Conservation (phyloP, 1,284 basidiomycete species). For the Mycena citricolor region DNA sequence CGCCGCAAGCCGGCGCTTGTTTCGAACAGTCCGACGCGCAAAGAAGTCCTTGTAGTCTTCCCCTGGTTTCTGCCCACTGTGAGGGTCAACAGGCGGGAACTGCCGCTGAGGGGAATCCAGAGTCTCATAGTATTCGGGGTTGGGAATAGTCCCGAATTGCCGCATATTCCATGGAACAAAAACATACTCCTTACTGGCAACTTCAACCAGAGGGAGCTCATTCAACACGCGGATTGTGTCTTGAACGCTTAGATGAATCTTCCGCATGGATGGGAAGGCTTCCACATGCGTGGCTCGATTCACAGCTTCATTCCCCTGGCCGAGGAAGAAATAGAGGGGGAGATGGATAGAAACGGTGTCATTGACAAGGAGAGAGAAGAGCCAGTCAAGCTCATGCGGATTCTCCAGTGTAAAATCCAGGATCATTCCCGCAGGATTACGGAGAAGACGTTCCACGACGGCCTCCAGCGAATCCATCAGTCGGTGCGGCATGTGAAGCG, state of each 20-base stretch:
- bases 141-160: not conserved
- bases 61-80: conserved; percentile 24
- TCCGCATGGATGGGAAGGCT: conserved; percentile 1
- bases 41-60: conserved; percentile 24
- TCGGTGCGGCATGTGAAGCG: not conserved
- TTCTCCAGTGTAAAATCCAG: not conserved
- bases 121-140: conserved; percentile 1
- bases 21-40: conserved; percentile 15
- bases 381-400: not conserved
- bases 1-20: conserved; percentile 8
- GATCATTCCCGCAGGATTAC: conserved; percentile 2
- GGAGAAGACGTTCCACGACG: not conserved
- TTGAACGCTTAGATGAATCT: not conserved
- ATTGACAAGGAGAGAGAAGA: not conserved
- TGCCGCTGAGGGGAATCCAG: not conserved
- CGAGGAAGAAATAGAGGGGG: conserved; percentile 2
- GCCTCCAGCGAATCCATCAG: conserved; percentile 2
- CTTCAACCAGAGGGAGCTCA: not conserved
- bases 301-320: not conserved
- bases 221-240: not conserved
- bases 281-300: not conserved
- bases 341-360: not conserved
- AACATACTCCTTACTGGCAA: not conserved
- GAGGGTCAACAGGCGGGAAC: conserved; percentile 23
- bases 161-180: not conserved